phyloP scores from a whole-genome alignment of 148 eudicot genomes.

The Selenicereus undatus region DNA sequence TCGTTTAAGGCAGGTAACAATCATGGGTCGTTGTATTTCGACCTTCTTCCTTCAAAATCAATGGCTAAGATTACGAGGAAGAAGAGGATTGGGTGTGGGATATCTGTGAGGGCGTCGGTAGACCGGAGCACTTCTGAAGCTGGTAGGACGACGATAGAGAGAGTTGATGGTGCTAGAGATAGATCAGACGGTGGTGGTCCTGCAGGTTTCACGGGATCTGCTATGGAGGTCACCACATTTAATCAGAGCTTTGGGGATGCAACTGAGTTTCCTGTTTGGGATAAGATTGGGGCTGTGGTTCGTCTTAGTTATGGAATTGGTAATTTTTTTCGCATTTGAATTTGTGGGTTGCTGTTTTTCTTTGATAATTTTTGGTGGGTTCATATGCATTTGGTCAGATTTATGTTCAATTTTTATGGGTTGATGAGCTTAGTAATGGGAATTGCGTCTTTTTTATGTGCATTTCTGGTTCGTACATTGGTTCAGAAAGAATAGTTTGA shows the following conservation, averaged over 20 bases:
- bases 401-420: neutral
- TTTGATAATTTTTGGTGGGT: neutral
- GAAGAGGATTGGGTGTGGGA: slow-evolving; percentile 15
- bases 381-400: neutral
- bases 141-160: slow-evolving; percentile 3
- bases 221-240: slow-evolving; percentile 91
- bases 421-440: neutral
- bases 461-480: neutral
- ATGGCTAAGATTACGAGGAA: slow-evolving; percentile 10
- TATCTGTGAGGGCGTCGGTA: slow-evolving; percentile 33
- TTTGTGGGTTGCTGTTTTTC: neutral
- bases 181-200: slow-evolving; percentile 40
- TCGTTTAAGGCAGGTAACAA: slow-evolving; percentile 36
- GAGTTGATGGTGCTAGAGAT: slow-evolving; percentile 39
- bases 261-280: slow-evolving; percentile 78
- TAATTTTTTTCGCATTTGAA: slow-evolving; percentile 15
- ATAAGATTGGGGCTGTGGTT: slow-evolving; percentile 84
- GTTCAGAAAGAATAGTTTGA: neutral
- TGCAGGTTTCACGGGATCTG: slow-evolving; percentile 52
- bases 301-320: slow-evolving; percentile 93
- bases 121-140: slow-evolving; percentile 6
- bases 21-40: slow-evolving; percentile 23
- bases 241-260: slow-evolving; percentile 61
- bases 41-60: slow-evolving; percentile 30
- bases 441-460: neutral